Conservation (phyloP, 495 filamentous ascomycete genomes). For the Aspergillus coremiiformis region DNA sequence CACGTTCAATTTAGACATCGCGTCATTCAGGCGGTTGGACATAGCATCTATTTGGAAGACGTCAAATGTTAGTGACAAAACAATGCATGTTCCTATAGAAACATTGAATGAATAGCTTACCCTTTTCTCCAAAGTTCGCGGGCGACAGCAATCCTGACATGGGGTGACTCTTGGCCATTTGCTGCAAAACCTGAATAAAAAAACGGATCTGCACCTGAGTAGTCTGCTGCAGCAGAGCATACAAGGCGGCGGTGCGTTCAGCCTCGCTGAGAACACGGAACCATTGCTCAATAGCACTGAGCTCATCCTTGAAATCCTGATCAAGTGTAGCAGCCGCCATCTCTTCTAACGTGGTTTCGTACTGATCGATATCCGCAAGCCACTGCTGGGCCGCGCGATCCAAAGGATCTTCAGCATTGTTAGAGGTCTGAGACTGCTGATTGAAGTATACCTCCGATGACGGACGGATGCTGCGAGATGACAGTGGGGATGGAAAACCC, state of each 20-base stretch:
- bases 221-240: conserved; percentile 93
- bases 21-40: conserved; percentile 92
- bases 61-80: neutral
- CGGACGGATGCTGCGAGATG: conserved; percentile 76
- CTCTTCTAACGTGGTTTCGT: conserved; percentile 93
- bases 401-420: conserved; percentile 71
- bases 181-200: conserved; percentile 96
- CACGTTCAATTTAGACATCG: conserved; percentile 90
- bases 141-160: conserved; percentile 96
- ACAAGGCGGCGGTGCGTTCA: conserved; percentile 88
- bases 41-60: conserved; percentile 65
- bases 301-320: conserved; percentile 98
- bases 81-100: neutral
- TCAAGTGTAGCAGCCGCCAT: conserved; percentile 97
- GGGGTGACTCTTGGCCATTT: conserved; percentile 96
- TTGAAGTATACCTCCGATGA: conserved; percentile 90
- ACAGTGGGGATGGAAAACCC: conserved; percentile 67
- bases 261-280: conserved; percentile 96
- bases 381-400: conserved; percentile 96
- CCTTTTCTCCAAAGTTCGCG: conserved; percentile 91
- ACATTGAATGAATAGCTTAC: conserved; percentile 37
- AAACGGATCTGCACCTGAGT: conserved; percentile 98
- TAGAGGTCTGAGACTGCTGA: conserved; percentile 57
- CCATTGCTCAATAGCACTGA: conserved; percentile 98
- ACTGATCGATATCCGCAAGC: conserved; percentile 98